Conservation (phyloP, 176 grass and related monocot genomes). For the Lolium multiflorum region DNA sequence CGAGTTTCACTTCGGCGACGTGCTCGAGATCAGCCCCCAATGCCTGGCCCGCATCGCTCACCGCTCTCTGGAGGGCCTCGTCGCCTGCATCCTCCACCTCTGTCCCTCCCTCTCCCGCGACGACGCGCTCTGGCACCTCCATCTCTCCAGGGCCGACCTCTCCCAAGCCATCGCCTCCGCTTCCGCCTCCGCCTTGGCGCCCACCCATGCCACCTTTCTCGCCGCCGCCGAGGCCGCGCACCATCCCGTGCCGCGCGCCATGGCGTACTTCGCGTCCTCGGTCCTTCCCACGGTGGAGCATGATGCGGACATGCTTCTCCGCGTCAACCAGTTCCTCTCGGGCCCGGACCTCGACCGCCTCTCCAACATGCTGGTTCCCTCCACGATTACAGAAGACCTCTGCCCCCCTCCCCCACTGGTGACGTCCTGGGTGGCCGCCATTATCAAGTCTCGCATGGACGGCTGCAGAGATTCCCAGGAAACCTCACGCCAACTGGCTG, state of each 20-base stretch:
- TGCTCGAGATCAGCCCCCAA: not conserved
- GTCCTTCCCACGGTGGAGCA: not conserved
- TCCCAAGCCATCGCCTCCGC: not conserved
- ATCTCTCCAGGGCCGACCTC: constrained; percentile 11
- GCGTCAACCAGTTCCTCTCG: not conserved
- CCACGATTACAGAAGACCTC: not conserved
- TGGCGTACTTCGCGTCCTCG: not conserved
- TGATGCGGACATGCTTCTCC: not conserved
- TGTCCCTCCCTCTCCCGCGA: constrained; percentile 1
- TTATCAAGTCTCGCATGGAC: not conserved
- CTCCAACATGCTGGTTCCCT: constrained; percentile 9
- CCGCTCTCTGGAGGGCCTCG: constrained; percentile 31
- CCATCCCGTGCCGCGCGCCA: not conserved
- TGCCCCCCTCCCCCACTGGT: not conserved
- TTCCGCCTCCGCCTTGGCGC: not conserved
- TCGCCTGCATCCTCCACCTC: constrained; percentile 8
- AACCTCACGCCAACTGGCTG: not conserved
- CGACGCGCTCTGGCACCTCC: constrained; percentile 40
- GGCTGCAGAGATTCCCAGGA: not conserved
- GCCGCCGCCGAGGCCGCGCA: not conserved
- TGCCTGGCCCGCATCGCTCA: not conserved
- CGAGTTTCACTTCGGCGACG: not conserved
- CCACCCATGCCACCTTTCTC: not conserved
- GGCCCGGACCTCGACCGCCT: not conserved
- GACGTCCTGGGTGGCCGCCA: not conserved